Conservation (phyloP, 208 protist genomes). For the Vickermania spadyakhi region DNA sequence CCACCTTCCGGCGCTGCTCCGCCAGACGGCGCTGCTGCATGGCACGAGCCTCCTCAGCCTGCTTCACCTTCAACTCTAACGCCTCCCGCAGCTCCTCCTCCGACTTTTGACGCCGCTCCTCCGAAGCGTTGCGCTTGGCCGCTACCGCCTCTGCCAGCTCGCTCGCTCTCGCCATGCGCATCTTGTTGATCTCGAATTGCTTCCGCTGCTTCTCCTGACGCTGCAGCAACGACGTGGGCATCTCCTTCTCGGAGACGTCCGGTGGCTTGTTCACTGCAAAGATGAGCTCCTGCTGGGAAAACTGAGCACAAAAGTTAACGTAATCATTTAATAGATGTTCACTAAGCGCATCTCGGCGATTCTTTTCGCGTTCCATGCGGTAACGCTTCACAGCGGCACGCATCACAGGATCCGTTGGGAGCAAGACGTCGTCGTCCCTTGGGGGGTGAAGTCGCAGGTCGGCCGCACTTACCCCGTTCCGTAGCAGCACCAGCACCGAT, state of each 20-base stretch:
- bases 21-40: slow-evolving; percentile 38
- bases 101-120: slow-evolving; percentile 32
- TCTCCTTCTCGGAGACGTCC: background rate
- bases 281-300: slow-evolving; percentile 37
- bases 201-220: slow-evolving; percentile 39
- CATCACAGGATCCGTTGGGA: slow-evolving; percentile 20
- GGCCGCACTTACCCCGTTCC: slow-evolving; percentile 42
- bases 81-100: slow-evolving; percentile 31
- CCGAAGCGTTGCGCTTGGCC: slow-evolving; percentile 19
- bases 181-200: slow-evolving; percentile 38
- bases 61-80: slow-evolving; percentile 20
- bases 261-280: slow-evolving; percentile 17
- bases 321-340: slow-evolving; percentile 39
- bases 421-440: background rate
- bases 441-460: slow-evolving; percentile 21
- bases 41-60: slow-evolving; percentile 23
- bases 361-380: slow-evolving; percentile 20
- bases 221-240: slow-evolving; percentile 38
- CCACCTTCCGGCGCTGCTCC: slow-evolving; percentile 26
- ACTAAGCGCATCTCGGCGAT: slow-evolving; percentile 17
- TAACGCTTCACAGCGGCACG: slow-evolving; percentile 28
- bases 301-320: slow-evolving; percentile 24
- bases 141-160: slow-evolving; percentile 33
- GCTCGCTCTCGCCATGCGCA: slow-evolving; percentile 40
- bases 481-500: slow-evolving; percentile 59